phyloP scores from a whole-genome alignment of 768 basidiomycete genomes.

The Cystobasidium tubakii region DNA sequence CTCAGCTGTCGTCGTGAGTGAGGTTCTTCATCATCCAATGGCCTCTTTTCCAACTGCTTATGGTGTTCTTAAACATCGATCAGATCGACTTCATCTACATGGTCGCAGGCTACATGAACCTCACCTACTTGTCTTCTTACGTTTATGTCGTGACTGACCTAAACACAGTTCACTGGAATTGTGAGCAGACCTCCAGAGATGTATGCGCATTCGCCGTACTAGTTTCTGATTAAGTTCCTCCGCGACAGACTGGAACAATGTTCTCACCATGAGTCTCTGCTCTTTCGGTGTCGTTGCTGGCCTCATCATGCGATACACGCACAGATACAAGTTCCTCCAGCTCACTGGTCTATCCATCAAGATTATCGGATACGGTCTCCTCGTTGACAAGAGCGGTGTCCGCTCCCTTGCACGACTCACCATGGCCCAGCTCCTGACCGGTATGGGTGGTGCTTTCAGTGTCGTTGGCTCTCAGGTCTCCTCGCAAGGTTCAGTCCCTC shows the following conservation, averaged over 20 bases:
- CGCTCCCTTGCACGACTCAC: constrained; percentile 42
- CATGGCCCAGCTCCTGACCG: constrained; percentile 46
- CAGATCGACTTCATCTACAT: constrained; percentile 39
- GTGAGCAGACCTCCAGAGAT: background rate
- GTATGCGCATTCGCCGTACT: background rate
- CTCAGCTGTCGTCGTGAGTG: constrained; percentile 32
- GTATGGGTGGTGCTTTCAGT: constrained; percentile 1
- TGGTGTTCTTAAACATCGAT: background rate
- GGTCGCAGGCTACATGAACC: constrained; percentile 22
- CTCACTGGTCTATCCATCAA: constrained; percentile 46
- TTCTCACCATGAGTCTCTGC: constrained; percentile 42
- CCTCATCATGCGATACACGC: constrained; percentile 45
- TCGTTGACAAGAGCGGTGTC: constrained; percentile 40
- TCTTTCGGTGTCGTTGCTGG: constrained; percentile 48
- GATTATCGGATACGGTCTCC: constrained; percentile 45
- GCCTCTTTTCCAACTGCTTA: background rate
- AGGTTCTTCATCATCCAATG: background rate
- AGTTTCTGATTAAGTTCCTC: background rate
- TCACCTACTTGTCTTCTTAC: constrained; percentile 26
- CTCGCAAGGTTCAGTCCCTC: constrained; percentile 50
- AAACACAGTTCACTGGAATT: background rate
- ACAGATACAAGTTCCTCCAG: constrained; percentile 49
- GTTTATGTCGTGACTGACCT: constrained; percentile 40
- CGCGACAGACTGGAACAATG: constrained; percentile 35
- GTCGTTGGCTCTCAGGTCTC: constrained; percentile 49